Percentiles rank a stretch among this genome's conserved stretches.
Evolutionary conservation across 805 yeast genomes (phyloP).

Genomic region (Hagleromyces aurorensis): DNA sequence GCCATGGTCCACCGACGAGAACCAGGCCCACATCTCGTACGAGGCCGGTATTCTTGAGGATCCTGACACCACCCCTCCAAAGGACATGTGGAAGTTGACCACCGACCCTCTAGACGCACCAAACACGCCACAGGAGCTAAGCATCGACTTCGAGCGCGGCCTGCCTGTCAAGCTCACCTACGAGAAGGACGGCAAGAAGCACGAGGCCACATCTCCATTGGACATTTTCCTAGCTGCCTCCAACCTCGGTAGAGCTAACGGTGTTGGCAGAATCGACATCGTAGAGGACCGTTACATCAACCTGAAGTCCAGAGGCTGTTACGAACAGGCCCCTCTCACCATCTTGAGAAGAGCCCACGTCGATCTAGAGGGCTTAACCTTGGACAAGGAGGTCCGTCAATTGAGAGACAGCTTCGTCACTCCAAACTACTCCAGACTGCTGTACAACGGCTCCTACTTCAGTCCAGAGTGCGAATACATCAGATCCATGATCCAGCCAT

Average conservation of each 20-base stretch:
- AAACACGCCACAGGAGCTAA: conserved; percentile 80
- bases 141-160: conserved; percentile 78
- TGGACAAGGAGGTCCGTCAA: conserved; percentile 96
- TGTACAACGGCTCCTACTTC: conserved; percentile 97
- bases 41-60: conserved; percentile 99
- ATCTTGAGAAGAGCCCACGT: conserved; percentile 88
- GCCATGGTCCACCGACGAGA: conserved; percentile 99
- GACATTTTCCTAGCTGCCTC: conserved; percentile 90
- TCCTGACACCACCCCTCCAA: conserved; percentile 98
- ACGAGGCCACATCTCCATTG: conserved; percentile 80
- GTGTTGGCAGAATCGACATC: conserved; percentile 98
- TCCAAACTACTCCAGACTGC: conserved; percentile 77
- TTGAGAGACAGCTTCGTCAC: conserved; percentile 96
- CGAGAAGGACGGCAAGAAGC: conserved; percentile 44
- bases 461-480: conserved; percentile 97
- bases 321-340: conserved; percentile 98
- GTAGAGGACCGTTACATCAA: conserved; percentile 99
- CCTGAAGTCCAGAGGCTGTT: conserved; percentile 98
- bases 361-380: conserved; percentile 92
- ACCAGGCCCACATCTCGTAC: conserved; percentile 96
- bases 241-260: conserved; percentile 95
- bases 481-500: conserved; percentile 88
- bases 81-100: conserved; percentile 99
- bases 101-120: conserved; percentile 96
- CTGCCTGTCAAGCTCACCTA: conserved; percentile 74